A percentile compares a stretch with the other conserved stretches of the same genome.
Evolutionary conservation across 331 rosid species (phyloP).

Genomic region (Acacia pycnantha): DNA sequence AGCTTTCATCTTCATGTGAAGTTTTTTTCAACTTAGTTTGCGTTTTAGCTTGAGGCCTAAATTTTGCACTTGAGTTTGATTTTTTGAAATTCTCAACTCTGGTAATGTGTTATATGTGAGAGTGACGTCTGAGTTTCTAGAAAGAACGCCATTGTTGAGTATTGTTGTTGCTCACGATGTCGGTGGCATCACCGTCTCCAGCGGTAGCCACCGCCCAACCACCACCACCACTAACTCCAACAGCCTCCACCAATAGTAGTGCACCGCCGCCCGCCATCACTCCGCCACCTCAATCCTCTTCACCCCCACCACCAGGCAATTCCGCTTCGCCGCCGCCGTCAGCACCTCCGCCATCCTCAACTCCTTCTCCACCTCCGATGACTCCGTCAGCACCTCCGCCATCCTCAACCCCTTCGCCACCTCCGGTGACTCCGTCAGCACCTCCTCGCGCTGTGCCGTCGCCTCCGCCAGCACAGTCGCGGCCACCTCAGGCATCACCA

Average conservation of each 20-base stretch:
- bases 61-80: constrained; percentile 6
- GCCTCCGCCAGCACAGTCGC: not conserved
- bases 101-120: not conserved
- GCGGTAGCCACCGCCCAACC: constrained; percentile 38
- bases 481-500: not conserved
- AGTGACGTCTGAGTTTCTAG: constrained; percentile 17
- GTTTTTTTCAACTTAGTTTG: constrained; percentile 20
- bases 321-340: not conserved
- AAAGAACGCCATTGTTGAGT: not conserved
- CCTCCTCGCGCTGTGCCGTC: not conserved
- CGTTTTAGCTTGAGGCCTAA: constrained; percentile 17
- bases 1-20: constrained; percentile 29
- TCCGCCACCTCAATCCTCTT: constrained; percentile 35
- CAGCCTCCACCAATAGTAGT: not conserved
- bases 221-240: constrained; percentile 33
- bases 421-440: not conserved
- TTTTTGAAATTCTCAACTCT: not conserved
- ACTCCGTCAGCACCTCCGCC: not conserved
- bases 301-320: constrained; percentile 23
- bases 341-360: not conserved
- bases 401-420: not conserved
- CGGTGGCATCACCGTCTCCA: constrained; percentile 65
- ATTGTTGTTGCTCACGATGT: constrained; percentile 48
- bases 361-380: not conserved
- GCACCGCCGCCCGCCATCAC: constrained; percentile 33